Percentiles rank a stretch among this genome's conserved stretches.
Conservation (phyloP, 1,284 basidiomycete genomes). For the Erythrobasidium hasegawianum region DNA sequence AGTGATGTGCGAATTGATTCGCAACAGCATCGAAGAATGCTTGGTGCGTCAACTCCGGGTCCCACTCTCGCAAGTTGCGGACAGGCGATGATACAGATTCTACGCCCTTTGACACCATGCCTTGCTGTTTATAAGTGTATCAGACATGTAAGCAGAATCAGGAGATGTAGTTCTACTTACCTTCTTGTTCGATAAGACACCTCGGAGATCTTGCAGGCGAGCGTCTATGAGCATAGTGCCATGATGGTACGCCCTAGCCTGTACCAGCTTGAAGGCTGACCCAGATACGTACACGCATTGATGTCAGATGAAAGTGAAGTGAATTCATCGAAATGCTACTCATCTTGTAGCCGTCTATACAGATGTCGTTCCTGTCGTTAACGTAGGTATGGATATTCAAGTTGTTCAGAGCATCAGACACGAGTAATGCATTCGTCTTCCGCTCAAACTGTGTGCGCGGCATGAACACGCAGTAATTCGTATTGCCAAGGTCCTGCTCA, state of each 20-base stretch:
- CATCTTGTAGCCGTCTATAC: constrained; percentile 78
- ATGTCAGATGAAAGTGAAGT: not conserved
- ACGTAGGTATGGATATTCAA: constrained; percentile 69
- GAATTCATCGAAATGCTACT: constrained; percentile 49
- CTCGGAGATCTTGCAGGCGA: constrained; percentile 64
- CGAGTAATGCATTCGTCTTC: constrained; percentile 69
- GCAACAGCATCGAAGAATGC: constrained; percentile 68
- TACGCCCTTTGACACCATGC: constrained; percentile 78
- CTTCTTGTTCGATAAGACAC: constrained; percentile 66
- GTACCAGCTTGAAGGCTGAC: constrained; percentile 94
- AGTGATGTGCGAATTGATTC: constrained; percentile 66
- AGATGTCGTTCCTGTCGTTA: constrained; percentile 89
- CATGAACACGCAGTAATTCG: constrained; percentile 92
- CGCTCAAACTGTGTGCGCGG: constrained; percentile 77
- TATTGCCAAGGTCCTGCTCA: constrained; percentile 93
- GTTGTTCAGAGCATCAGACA: constrained; percentile 69
- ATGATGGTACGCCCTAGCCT: constrained; percentile 89
- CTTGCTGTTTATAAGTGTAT: constrained; percentile 56
- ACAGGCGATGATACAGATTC: constrained; percentile 90
- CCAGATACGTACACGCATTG: constrained; percentile 71
- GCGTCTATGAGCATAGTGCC: constrained; percentile 98
- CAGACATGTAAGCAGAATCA: not conserved
- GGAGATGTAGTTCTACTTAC: constrained; percentile 50
- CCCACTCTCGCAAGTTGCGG: constrained; percentile 64
- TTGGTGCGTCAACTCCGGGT: constrained; percentile 60